These are phyloP conservation scores for Blastobotrys proliferans DNA, from an alignment of 1,139 yeast species.

Conservation along the genomic window DNA sequence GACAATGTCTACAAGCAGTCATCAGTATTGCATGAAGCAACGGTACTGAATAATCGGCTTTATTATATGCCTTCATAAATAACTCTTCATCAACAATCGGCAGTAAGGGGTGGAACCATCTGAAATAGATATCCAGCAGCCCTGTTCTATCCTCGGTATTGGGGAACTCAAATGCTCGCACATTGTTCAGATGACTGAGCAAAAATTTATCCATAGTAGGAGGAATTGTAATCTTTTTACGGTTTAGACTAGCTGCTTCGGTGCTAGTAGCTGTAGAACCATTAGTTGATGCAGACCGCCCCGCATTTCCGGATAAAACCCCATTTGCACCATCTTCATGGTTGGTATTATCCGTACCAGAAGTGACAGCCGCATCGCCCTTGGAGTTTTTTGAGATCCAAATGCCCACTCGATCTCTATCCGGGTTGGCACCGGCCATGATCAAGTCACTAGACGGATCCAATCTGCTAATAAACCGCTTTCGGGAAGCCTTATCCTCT, in stretches of 20 bases:
- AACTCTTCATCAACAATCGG: slow-evolving; percentile 47
- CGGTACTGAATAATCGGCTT: slow-evolving; percentile 19
- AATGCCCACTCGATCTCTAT: slow-evolving; percentile 21
- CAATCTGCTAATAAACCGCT: slow-evolving; percentile 19
- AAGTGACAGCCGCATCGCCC: neutral
- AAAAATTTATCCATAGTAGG: slow-evolving; percentile 17
- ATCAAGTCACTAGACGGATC: slow-evolving; percentile 23
- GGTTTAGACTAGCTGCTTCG: neutral
- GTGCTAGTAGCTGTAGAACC: too few species aligned
- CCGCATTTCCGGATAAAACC: neutral
- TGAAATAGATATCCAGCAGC: slow-evolving; percentile 52
- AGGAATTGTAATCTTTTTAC: slow-evolving; percentile 16
- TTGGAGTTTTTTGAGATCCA: slow-evolving; percentile 16
- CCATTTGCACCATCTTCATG: neutral
- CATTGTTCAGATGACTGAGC: slow-evolving; percentile 19
- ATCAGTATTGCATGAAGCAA: slow-evolving; percentile 24
- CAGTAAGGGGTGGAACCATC: slow-evolving; percentile 54
- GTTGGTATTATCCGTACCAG: neutral
- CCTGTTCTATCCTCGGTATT: slow-evolving; percentile 47
- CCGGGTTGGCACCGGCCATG: slow-evolving; percentile 16
- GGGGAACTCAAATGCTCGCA: slow-evolving; percentile 52
- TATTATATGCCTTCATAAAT: slow-evolving; percentile 13
- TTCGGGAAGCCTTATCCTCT: slow-evolving; percentile 9
- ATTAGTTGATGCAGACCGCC: neutral
- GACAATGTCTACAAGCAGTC: slow-evolving; percentile 23